phyloP scores from a whole-genome alignment of 345 rosid genomes.

The Toxicodendron radicans region DNA sequence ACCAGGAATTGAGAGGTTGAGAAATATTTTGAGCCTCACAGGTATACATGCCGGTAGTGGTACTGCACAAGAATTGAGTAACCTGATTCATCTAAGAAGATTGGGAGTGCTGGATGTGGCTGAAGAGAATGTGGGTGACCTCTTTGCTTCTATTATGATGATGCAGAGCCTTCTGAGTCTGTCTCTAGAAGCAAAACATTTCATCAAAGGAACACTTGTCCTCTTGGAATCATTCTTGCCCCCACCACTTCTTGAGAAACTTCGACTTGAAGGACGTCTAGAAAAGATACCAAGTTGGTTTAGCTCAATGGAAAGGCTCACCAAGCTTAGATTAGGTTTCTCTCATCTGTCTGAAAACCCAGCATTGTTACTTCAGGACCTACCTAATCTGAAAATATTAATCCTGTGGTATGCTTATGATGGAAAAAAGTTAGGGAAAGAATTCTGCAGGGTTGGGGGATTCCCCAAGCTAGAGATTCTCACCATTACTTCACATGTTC shows the following conservation, averaged over 20 bases:
- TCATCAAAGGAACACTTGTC: constrained; percentile 13
- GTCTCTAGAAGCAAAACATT: constrained; percentile 29
- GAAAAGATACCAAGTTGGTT: constrained; percentile 35
- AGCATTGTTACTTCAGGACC: constrained; percentile 29
- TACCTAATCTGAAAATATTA: constrained; percentile 35
- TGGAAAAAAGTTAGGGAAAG: constrained; percentile 34
- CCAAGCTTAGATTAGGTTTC: constrained; percentile 32
- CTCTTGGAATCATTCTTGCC: constrained; percentile 34
- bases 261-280: constrained; percentile 33
- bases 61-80: constrained; percentile 30
- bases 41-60: constrained; percentile 33
- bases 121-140: constrained; percentile 28
- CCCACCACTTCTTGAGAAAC: constrained; percentile 36
- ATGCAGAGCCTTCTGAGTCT: constrained; percentile 36
- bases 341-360: constrained; percentile 41
- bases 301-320: constrained; percentile 30
- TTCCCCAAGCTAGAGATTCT: constrained; percentile 44
- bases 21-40: constrained; percentile 34
- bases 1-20: constrained; percentile 30
- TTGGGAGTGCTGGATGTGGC: constrained; percentile 38
- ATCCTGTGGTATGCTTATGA: constrained; percentile 37
- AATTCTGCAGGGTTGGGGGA: constrained; percentile 40
- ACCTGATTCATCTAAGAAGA: constrained; percentile 32
- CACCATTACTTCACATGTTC: constrained; percentile 33
- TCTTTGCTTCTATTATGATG: constrained; percentile 31